These are phyloP conservation scores for Pyrenopolyporus hunteri DNA, from an alignment of 495 filamentous ascomycete species.

Conservation along the genomic window DNA sequence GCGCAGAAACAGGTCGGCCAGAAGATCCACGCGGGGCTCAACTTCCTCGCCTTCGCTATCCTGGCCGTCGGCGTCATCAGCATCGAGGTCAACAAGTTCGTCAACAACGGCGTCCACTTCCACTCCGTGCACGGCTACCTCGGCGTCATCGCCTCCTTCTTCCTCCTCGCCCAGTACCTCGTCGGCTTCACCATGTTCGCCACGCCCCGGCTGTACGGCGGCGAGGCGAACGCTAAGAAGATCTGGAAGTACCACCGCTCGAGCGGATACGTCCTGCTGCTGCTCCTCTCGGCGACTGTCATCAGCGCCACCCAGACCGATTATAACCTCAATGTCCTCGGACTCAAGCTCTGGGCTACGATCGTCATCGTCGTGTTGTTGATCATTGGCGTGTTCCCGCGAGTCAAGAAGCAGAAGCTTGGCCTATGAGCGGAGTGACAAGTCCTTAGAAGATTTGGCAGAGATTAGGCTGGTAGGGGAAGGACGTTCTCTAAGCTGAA, in stretches of 20 bases:
- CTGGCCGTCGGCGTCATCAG: conserved; percentile 72
- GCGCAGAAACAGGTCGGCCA: conserved; percentile 75
- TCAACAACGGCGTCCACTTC: conserved; percentile 68
- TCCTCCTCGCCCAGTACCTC: conserved; percentile 72
- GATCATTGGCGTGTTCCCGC: conserved; percentile 71
- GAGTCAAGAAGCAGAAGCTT: conserved; percentile 84
- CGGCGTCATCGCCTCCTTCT: conserved; percentile 75
- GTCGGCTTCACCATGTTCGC: conserved; percentile 83
- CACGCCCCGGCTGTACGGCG: conserved; percentile 72
- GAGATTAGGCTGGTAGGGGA: background rate
- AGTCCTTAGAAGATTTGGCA: no score
- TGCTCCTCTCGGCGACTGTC: conserved; percentile 74
- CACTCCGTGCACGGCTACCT: conserved; percentile 79
- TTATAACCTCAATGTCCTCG: conserved; percentile 64
- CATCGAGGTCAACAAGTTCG: conserved; percentile 83
- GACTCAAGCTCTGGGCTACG: conserved; percentile 76
- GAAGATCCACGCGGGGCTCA: conserved; percentile 68
- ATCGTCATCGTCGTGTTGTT: conserved; percentile 65
- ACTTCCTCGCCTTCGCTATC: conserved; percentile 63
- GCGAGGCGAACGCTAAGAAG: conserved; percentile 76
- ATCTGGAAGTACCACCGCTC: conserved; percentile 89
- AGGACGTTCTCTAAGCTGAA: background rate
- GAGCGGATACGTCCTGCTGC: conserved; percentile 75
- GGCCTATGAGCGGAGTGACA: conserved; percentile 58
- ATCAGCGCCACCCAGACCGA: conserved; percentile 75